A percentile compares a stretch with the other conserved stretches of the same genome.
These are phyloP conservation scores for Claviceps digitariae DNA, from an alignment of 2,329 filamentous ascomycete species.

Conservation along the genomic window DNA sequence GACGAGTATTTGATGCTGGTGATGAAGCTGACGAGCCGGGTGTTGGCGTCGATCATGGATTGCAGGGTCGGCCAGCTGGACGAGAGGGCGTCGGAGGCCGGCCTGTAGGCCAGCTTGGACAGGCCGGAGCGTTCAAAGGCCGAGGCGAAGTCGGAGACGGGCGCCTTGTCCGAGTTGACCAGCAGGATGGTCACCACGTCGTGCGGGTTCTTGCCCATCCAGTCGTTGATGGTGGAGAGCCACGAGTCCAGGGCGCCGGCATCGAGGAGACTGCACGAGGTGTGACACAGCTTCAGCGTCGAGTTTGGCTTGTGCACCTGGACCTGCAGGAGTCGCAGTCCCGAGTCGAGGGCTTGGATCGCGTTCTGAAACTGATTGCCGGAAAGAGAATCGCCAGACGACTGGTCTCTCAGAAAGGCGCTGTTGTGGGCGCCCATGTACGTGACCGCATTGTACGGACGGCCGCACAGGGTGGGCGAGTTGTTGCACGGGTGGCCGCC, in stretches of 20 bases:
- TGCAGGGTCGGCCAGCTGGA: slow-evolving; percentile 58
- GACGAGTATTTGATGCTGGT: slow-evolving; percentile 34
- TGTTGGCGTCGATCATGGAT: slow-evolving; percentile 49
- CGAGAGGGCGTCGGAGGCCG: slow-evolving; percentile 26
- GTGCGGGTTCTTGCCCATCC: slow-evolving; percentile 57
- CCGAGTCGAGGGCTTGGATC: slow-evolving; percentile 54
- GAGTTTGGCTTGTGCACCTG: slow-evolving; percentile 54
- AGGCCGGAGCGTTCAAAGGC: slow-evolving; percentile 47
- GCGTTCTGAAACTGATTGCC: slow-evolving; percentile 67
- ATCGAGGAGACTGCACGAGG: slow-evolving; percentile 52
- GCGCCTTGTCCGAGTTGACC: slow-evolving; percentile 53
- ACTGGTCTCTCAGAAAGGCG: slow-evolving; percentile 53
- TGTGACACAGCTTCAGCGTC: slow-evolving; percentile 57
- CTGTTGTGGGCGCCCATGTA: slow-evolving; percentile 67
- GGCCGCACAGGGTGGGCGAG: slow-evolving; percentile 58
- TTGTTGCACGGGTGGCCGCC: slow-evolving; percentile 56
- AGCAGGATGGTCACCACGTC: slow-evolving; percentile 65
- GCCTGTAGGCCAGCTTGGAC: slow-evolving; percentile 45
- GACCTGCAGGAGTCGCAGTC: slow-evolving; percentile 56
- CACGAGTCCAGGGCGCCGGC: slow-evolving; percentile 52
- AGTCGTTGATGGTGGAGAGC: slow-evolving; percentile 49
- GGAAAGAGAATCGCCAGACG: slow-evolving; percentile 46
- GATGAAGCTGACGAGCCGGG: slow-evolving; percentile 56
- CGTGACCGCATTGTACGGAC: slow-evolving; percentile 62
- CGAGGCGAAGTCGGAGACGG: slow-evolving; percentile 38